Evolutionary conservation across 2,329 filamentous ascomycete genomes (phyloP), one percentile per base, ranked within the genome.

Genomic region (Pleomassaria siparia): DNA sequence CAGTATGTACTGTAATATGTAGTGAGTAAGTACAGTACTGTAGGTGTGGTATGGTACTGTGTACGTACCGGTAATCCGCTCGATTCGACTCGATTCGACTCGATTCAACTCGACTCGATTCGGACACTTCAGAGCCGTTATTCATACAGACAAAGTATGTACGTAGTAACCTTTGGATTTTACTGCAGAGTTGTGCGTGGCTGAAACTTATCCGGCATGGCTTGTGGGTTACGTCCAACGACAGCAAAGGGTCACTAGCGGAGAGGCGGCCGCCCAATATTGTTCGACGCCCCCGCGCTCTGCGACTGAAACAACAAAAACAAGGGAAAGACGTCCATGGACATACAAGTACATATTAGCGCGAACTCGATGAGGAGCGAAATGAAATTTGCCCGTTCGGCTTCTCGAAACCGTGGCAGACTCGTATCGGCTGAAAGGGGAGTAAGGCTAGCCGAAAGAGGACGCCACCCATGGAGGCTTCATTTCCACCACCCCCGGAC

Each of bases 331-430:
- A n/a, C n/a, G n/a, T n/a, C n/a, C n/a, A n/a, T n/a, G n/a, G n/a
- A n/a, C n/a, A n/a, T n/a, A n/a, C n/a, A n/a, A n/a, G n/a, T n/a
- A n/a, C n/a, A n/a, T n/a, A n/a, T n/a, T n/a, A n/a, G n/a, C n/a
- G n/a, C n/a, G n/a, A n/a, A n/a, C n/a, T 18, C 22, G 35, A 37
- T 16, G 15, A 6, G 8, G 13, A 7, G 36, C 59, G 60, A 62
- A 60, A 63, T 62, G 55, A 62, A 56, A 12, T 35, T 49, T 42
- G 40, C 29, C 48, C 48, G 28, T 39, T 44, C 24, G 44, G 33
- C 32, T 45, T 46, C 47, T 45, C 36, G 51, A 26, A 44, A 47
- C 49, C 35, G 26, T 35, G 45, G 29, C 26, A 7, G 13, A 35
- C 7, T 9, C 48, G 33, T 32, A 40, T 49, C 52, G 40, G 46